These are phyloP conservation scores for Termitomyces sp. DNA, from an alignment of 768 basidiomycete species.

Conservation along the genomic window DNA sequence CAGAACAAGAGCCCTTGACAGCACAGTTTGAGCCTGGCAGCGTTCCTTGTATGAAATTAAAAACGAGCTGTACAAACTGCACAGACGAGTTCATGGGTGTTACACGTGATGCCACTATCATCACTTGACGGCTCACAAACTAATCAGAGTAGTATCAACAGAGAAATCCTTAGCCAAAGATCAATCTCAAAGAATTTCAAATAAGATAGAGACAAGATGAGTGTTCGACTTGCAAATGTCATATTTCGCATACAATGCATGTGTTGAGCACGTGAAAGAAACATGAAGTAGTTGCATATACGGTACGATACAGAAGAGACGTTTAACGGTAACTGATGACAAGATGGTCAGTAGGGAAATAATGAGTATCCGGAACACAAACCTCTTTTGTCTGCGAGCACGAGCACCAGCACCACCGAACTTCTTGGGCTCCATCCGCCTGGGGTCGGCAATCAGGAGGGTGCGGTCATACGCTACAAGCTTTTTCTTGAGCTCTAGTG, in stretches of 20 bases:
- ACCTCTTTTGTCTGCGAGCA: conserved; percentile 98
- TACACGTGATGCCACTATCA: conserved; percentile 1
- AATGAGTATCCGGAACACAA: conserved; percentile 1
- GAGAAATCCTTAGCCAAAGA: neutral
- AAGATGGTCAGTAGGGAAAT: conserved; percentile 9
- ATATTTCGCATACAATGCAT: conserved; percentile 29
- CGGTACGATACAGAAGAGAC: conserved; percentile 26
- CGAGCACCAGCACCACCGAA: conserved; percentile 98
- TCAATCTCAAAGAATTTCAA: neutral
- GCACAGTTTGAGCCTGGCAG: neutral
- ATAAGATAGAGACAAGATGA: neutral
- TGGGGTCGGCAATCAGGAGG: conserved; percentile 86
- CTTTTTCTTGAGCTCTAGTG: conserved; percentile 98
- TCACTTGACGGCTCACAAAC: neutral
- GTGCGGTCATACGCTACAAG: conserved; percentile 93
- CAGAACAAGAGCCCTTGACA: neutral
- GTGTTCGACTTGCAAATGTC: conserved; percentile 6
- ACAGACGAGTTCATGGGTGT: neutral
- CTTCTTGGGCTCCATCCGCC: conserved; percentile 99
- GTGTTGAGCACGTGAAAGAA: conserved; percentile 30
- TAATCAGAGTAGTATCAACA: neutral
- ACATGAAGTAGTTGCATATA: conserved; percentile 37
- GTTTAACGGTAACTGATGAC: conserved; percentile 71
- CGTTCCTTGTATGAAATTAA: neutral
- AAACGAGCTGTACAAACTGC: neutral